Evolutionary conservation across 345 rosid species (phyloP), one percentile per base, ranked within the genome.

Genomic region (Camelina laxa): DNA sequence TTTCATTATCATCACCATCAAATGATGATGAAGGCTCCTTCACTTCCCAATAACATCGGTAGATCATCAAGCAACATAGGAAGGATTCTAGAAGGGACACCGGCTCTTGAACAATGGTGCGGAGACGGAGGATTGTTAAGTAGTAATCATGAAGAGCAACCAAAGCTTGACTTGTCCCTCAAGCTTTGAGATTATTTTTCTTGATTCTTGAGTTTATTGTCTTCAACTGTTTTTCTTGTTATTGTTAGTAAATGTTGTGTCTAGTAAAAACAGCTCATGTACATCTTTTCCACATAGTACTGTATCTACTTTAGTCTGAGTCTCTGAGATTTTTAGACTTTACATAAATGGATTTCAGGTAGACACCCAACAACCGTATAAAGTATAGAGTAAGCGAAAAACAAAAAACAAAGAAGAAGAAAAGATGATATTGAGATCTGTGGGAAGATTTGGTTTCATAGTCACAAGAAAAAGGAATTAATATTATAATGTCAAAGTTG

Each of bases 91-190:
- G 53, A 47, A 76, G 80, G 75, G 72, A 61, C 85, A 50, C 64
- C 72, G 8, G 81, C 45, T 6, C 82, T 77, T 39, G 73, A 74
- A 42, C 75, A 73, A 31, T 81, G 87, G 87, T 69, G 79, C 71
- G 62, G 60, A 48, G 80, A 69, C 1, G 69, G 74, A 44, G 79
- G 36, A 61, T 60, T 75, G 53, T 67, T 83, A 31, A 85, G 59
- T 53, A 63, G 7, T 14, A 72, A 38, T 61, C 84, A 85, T 61
- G 91, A 86, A 69, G 87, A 86, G 50, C 24, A 81, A 36, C 83
- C 81, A 67, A 87, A 82, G 62, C 84, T 89, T 73, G 96, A 89
- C 75, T 79, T 89, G 65, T 86, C 96, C 31, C 90, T 89, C 22
- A 89, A 85, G 85, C 96, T 89, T 54, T 89, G 70, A 80, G 48